Conservation (phyloP, 495 filamentous ascomycete genomes). For the Bryoglossum gracile region DNA sequence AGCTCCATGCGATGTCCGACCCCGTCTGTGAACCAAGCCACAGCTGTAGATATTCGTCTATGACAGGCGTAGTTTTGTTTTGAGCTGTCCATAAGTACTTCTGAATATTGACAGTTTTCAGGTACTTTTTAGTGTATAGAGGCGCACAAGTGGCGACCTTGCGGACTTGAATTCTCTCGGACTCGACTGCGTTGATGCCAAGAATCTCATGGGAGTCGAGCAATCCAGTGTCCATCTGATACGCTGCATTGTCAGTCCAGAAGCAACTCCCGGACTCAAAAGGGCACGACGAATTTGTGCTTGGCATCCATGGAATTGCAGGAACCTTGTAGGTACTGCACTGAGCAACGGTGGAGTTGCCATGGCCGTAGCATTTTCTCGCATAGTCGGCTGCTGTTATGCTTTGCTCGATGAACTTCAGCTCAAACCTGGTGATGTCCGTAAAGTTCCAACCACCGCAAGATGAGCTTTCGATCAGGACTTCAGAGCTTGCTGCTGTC, state of each 20-base stretch:
- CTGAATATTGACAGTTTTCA: too few species aligned
- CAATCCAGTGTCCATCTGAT: conserved; percentile 27
- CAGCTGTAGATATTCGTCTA: neutral
- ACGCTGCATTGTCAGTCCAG: conserved; percentile 13
- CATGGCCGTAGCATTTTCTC: conserved; percentile 24
- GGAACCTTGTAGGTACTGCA: conserved; percentile 12
- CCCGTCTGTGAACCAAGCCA: neutral
- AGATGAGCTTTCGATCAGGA: conserved; percentile 22
- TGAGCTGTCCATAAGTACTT: too few species aligned
- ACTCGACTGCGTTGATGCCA: conserved; percentile 26
- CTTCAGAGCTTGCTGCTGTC: conserved; percentile 25
- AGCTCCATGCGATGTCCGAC: conserved; percentile 3
- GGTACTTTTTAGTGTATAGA: conserved; percentile 1
- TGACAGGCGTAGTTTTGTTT: neutral
- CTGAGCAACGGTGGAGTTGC: neutral
- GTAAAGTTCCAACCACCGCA: conserved; percentile 24
- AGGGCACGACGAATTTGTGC: conserved; percentile 26
- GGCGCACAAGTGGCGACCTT: conserved; percentile 28
- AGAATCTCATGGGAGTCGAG: conserved; percentile 29
- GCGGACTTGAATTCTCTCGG: conserved; percentile 26
- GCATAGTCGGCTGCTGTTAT: conserved; percentile 26
- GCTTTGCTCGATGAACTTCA: conserved; percentile 22
- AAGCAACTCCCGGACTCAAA: conserved; percentile 25
- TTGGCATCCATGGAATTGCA: conserved; percentile 21
- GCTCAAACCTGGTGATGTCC: neutral